Evolutionary conservation across 2,329 filamentous ascomycete genomes (phyloP).

Genomic region (Cyphellophora attinorum): DNA sequence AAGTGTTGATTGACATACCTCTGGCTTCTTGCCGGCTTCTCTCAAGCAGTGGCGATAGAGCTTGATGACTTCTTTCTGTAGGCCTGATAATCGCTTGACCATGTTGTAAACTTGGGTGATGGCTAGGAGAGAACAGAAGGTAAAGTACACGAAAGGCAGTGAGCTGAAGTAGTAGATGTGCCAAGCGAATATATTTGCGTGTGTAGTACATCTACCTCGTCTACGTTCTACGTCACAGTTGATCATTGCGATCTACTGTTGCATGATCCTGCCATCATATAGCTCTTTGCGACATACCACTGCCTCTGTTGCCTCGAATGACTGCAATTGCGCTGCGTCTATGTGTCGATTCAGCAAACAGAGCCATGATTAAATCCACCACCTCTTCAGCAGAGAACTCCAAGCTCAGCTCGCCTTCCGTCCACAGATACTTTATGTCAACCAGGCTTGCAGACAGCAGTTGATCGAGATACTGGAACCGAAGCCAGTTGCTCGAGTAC

Average conservation of each 20-base stretch:
- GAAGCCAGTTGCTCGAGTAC: constrained; percentile 55
- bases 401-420: constrained; percentile 52
- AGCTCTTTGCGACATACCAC: background rate
- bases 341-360: constrained; percentile 55
- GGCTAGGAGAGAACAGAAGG: too few relatives aligned
- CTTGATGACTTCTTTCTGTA: constrained; percentile 80
- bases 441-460: constrained; percentile 54
- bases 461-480: constrained; percentile 55
- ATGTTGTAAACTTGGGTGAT: background rate
- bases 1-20: constrained; percentile 47
- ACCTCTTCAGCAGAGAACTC: constrained; percentile 55
- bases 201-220: too few relatives aligned
- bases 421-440: constrained; percentile 58
- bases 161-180: background rate
- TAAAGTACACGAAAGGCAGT: background rate
- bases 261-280: too few relatives aligned
- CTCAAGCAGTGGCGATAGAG: constrained; percentile 82
- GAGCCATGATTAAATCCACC: constrained; percentile 52
- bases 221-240: too few relatives aligned
- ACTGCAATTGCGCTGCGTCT: constrained; percentile 49
- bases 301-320: constrained; percentile 25
- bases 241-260: too few relatives aligned
- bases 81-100: constrained; percentile 58
- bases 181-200: too few relatives aligned
- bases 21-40: constrained; percentile 70